Evolutionary conservation across 768 basidiomycete genomes (phyloP).

Genomic region (Leucosporidium scottii): DNA sequence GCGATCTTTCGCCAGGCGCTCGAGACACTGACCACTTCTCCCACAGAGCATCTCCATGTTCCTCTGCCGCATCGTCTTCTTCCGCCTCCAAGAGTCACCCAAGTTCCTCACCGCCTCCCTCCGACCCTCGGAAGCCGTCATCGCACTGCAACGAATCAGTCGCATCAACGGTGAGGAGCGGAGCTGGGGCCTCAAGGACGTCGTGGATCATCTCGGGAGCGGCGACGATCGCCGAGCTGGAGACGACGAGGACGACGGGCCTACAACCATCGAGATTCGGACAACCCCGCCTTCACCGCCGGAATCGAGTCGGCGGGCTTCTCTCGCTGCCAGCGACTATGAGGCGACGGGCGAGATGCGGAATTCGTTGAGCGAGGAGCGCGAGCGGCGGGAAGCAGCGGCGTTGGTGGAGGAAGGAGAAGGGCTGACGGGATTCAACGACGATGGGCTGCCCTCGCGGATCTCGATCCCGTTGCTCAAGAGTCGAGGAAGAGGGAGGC

Average conservation of each 20-base stretch:
- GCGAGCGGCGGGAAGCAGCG: too few species aligned
- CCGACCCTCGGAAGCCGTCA: constrained; percentile 71
- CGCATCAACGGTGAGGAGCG: constrained; percentile 65
- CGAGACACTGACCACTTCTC: neutral
- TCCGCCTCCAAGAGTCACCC: constrained; percentile 89
- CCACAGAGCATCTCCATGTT: constrained; percentile 79
- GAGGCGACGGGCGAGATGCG: constrained; percentile 37
- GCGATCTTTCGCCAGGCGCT: constrained; percentile 46
- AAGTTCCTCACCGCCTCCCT: constrained; percentile 74
- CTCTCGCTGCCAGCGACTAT: constrained; percentile 22
- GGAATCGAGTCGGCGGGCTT: too few species aligned
- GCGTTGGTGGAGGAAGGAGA: too few species aligned
- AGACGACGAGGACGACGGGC: too few species aligned
- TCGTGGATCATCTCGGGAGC: constrained; percentile 45
- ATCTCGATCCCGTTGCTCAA: too few species aligned
- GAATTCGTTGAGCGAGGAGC: too few species aligned
- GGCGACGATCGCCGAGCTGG: too few species aligned
- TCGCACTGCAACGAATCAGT: constrained; percentile 75
- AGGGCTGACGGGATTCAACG: too few species aligned
- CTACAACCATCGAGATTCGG: too few species aligned
- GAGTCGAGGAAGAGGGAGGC: too few species aligned
- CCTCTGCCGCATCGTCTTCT: constrained; percentile 74
- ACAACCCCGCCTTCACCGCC: too few species aligned
- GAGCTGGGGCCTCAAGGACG: constrained; percentile 61
- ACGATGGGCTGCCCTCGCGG: too few species aligned